A percentile compares a stretch with the other conserved stretches of the same genome.
These are phyloP conservation scores for Venturia asperata DNA, from an alignment of 2,329 filamentous ascomycete species.

Conservation along the genomic window DNA sequence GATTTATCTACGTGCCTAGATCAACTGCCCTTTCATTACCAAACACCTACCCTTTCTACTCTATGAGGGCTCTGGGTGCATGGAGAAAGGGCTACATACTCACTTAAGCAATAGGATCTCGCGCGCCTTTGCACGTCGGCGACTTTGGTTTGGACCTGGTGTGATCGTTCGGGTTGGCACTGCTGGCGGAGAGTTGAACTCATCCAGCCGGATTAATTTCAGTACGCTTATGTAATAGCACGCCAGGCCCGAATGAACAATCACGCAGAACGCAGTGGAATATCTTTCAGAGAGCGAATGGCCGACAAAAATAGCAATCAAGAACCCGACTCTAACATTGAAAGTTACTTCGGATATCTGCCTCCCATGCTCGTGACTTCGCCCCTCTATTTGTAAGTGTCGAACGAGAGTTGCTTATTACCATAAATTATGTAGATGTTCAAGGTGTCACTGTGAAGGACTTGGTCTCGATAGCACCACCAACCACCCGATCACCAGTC, in stretches of 20 bases:
- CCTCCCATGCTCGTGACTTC: no score
- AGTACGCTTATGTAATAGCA: no score
- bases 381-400: no score
- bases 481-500: conserved; percentile 83
- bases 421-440: neutral
- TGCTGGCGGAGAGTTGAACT: no score
- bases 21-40: conserved; percentile 53
- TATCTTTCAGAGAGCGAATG: no score
- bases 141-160: neutral
- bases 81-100: conserved; percentile 55
- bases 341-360: no score
- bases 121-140: no score
- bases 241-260: no score
- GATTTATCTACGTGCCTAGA: conserved; percentile 61
- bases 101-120: neutral
- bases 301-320: no score
- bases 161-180: neutral
- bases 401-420: neutral
- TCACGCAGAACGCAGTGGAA: no score
- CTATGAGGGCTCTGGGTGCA: conserved; percentile 51
- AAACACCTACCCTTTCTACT: conserved; percentile 51
- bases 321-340: no score
- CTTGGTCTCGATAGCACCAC: conserved; percentile 68
- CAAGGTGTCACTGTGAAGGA: conserved; percentile 24
- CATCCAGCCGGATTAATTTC: no score